Base-by-base conservation (phyloP, 352 stramenopile species). In the Phytopythium sindhum region DNA sequence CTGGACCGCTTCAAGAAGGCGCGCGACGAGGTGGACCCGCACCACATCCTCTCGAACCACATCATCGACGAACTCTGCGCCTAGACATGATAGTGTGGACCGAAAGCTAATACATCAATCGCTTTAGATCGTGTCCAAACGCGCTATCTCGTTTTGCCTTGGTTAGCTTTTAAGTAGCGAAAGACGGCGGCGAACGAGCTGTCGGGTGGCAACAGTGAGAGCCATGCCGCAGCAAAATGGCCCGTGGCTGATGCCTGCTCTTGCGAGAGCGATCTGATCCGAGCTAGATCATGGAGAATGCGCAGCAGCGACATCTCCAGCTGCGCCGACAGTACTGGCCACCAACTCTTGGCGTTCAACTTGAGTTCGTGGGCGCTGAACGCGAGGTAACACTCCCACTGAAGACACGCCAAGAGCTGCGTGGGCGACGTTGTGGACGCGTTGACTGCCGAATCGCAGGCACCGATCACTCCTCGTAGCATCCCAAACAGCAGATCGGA, bases 1-100 rank as follows among this genome's bases (percentile, higher is more conserved):
- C 64, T 98, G 26, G 67, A 93, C 7, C 75, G 89, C 61, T 99
- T 98, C 72, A 97, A 97, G 73, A 72, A 75, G 59, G 84, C 87
- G 28, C 81, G 97, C 42, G 78, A 92, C 57, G 73, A 89, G 57
- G 86, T 97, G 58, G 97, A 99, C 73, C 96, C 96, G 19, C 89
- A 98, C 63, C 86, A 95, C 58, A 95, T 98, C 37, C 74, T 98
- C 2, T 94, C 88, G 1, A 98, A 98, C 78, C 60, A 81, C 52
- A 86, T 98, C 42, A 64, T 98, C 21, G 88, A 98, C 64, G 77
- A 89, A 47, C 53, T 91, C 53, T 90, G 80, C 44, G 73, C 70
- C 31, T 73, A 57, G 69, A 70, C 19, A n/a, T 55, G 17, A 2
- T 51, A 6, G 42, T 21, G 41, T 17, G 21, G n/a, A n/a, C n/a